Evolutionary conservation across 108 stramenopile species (phyloP).

Genomic region (Schizochytrium sp.): DNA sequence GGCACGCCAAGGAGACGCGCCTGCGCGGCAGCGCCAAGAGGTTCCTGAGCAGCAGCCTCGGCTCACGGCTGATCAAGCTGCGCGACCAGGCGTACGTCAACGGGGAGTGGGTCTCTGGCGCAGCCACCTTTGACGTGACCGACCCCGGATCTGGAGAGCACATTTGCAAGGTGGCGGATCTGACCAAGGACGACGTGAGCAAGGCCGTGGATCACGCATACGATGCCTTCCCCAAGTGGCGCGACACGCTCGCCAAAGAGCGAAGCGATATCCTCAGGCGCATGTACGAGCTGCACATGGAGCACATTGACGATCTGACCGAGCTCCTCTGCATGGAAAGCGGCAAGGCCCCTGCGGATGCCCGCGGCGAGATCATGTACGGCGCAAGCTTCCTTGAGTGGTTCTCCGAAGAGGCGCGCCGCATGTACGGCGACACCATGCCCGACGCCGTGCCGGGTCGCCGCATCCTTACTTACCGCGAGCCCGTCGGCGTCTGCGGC

Average conservation of each 20-base stretch:
- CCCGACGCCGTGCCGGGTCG: slow-evolving; percentile 29
- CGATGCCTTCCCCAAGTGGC: slow-evolving; percentile 30
- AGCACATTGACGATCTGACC: slow-evolving; percentile 36
- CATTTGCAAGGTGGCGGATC: slow-evolving; percentile 18
- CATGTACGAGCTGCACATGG: background rate
- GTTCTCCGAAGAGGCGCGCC: slow-evolving; percentile 74
- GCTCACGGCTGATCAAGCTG: background rate
- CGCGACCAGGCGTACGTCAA: slow-evolving; percentile 16
- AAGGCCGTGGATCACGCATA: slow-evolving; percentile 20
- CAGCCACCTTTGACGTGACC: slow-evolving; percentile 19
- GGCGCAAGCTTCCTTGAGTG: slow-evolving; percentile 70
- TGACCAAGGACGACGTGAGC: slow-evolving; percentile 10
- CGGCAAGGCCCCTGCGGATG: slow-evolving; percentile 85
- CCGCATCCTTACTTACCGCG: slow-evolving; percentile 59
- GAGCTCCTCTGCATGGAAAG: slow-evolving; percentile 78
- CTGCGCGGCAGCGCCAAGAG: background rate
- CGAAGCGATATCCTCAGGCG: slow-evolving; percentile 28
- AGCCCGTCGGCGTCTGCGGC: slow-evolving; percentile 71
- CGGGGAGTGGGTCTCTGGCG: slow-evolving; percentile 28
- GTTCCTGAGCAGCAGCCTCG: background rate
- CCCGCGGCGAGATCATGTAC: slow-evolving; percentile 73
- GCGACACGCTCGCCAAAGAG: slow-evolving; percentile 29
- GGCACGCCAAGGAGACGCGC: background rate
- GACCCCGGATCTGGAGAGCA: slow-evolving; percentile 36
- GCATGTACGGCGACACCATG: slow-evolving; percentile 49